Percentiles rank a stretch among this genome's conserved stretches.
Evolutionary conservation across 129 eudicot genomes (phyloP).

Genomic region (Scalesia atractyloides): DNA sequence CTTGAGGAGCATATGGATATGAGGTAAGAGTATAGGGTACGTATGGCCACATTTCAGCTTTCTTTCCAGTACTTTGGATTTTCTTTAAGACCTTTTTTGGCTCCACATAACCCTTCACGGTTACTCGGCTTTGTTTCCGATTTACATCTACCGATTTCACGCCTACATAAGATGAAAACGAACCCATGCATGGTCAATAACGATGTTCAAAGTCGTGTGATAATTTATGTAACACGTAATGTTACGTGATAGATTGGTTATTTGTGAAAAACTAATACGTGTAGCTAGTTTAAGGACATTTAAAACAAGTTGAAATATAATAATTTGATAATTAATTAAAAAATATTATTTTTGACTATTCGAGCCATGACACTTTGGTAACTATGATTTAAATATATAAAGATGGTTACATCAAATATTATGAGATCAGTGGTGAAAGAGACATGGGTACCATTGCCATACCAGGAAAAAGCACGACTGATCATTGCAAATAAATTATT

Average conservation of each 20-base stretch:
- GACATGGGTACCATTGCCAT: conserved; percentile 18
- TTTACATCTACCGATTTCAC: conserved; percentile 61
- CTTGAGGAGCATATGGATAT: conserved; percentile 62
- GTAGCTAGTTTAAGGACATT: conserved; percentile 5
- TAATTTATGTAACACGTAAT: conserved; percentile 1
- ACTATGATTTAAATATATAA: conserved; percentile 14
- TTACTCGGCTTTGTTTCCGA: conserved; percentile 59
- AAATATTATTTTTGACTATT: background rate
- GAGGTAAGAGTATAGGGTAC: conserved; percentile 56
- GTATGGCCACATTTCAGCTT: conserved; percentile 86
- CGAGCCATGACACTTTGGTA: background rate
- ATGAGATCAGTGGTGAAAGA: conserved; percentile 24
- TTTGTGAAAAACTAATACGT: background rate
- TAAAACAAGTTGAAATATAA: background rate
- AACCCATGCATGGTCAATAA: background rate
- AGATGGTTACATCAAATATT: background rate
- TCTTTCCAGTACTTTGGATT: conserved; percentile 61
- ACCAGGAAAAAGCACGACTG: conserved; percentile 16
- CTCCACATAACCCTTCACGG: conserved; percentile 63
- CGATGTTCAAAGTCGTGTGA: background rate
- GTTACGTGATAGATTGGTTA: background rate
- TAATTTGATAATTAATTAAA: background rate
- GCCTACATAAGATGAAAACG: conserved; percentile 37
- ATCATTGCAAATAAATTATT: background rate
- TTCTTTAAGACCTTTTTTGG: conserved; percentile 61